Percentiles rank a stretch among this genome's conserved stretches.
These are phyloP conservation scores for Paramecium tetraurelia DNA, from an alignment of 73 alveolate species.

Conservation along the genomic window DNA sequence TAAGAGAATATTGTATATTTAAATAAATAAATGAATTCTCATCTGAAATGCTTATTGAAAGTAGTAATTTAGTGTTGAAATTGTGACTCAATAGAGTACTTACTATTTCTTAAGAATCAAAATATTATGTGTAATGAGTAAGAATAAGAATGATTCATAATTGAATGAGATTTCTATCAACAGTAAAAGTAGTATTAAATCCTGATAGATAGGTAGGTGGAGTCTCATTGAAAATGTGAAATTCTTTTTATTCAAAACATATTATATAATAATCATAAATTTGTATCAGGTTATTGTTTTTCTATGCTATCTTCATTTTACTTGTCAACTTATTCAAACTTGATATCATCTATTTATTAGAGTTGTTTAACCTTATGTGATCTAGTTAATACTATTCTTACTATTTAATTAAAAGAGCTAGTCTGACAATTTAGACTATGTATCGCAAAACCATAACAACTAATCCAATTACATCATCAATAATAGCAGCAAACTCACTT, in stretches of 20 bases:
- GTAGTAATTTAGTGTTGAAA: too few relatives aligned
- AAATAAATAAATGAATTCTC: too few relatives aligned
- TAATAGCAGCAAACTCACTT: background rate
- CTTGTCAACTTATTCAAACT: background rate
- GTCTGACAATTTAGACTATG: background rate
- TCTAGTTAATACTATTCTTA: background rate
- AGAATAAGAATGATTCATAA: too few relatives aligned
- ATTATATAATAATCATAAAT: background rate
- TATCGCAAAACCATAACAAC: background rate
- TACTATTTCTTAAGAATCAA: too few relatives aligned
- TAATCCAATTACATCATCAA: background rate
- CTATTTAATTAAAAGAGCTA: background rate
- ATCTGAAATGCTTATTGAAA: too few relatives aligned
- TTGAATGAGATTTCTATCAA: background rate
- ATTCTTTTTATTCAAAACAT: background rate
- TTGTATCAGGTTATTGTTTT: background rate
- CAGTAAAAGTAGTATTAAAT: background rate
- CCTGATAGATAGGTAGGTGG: background rate
- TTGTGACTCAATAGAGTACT: too few relatives aligned
- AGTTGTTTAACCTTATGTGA: background rate
- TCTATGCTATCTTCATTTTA: background rate
- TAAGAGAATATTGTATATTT: too few relatives aligned
- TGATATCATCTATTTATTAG: background rate
- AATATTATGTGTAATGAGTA: too few relatives aligned
- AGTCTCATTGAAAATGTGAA: background rate